phyloP scores from a whole-genome alignment of 768 basidiomycete genomes.

The Kwoniella bestiolae region DNA sequence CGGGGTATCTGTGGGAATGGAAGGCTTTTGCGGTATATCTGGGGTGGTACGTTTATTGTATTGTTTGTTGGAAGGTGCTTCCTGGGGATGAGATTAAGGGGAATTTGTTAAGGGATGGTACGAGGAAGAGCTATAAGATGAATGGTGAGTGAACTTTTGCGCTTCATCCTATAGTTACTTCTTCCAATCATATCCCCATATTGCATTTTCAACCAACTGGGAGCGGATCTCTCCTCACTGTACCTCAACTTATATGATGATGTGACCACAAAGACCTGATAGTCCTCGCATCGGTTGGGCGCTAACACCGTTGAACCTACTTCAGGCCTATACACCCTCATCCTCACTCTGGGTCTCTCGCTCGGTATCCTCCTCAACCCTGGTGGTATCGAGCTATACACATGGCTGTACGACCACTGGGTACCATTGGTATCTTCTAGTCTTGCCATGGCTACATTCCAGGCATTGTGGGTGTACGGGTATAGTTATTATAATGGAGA shows the following conservation, averaged over 20 bases:
- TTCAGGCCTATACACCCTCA: conserved; percentile 84
- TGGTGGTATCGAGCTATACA: conserved; percentile 77
- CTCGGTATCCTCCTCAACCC: conserved; percentile 69
- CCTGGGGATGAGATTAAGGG: conserved; percentile 77
- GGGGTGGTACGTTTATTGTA: conserved; percentile 87
- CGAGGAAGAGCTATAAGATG: conserved; percentile 83
- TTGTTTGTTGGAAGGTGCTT: conserved; percentile 77
- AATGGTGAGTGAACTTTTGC: conserved; percentile 71
- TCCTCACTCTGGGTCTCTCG: conserved; percentile 76
- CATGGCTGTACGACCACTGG: conserved; percentile 91
- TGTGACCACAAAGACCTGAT: too few species aligned
- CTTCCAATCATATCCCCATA: too few species aligned
- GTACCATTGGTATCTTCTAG: conserved; percentile 84
- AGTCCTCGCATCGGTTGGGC: too few species aligned
- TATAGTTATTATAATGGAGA: conserved; percentile 71
- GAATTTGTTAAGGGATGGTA: conserved; percentile 72
- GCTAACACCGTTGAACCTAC: too few species aligned
- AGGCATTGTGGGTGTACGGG: conserved; percentile 72
- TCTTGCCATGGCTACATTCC: conserved; percentile 73
- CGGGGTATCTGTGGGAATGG: conserved; percentile 76
- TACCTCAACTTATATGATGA: too few species aligned
- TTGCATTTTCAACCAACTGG: too few species aligned
- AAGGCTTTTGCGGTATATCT: conserved; percentile 76
- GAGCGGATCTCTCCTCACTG: too few species aligned
- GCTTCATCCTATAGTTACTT: too few species aligned